Percentiles rank a stretch among this genome's conserved stretches.
phyloP scores from a whole-genome alignment of 371 early-diverging fungal genomes.

The Mortierella sp. region DNA sequence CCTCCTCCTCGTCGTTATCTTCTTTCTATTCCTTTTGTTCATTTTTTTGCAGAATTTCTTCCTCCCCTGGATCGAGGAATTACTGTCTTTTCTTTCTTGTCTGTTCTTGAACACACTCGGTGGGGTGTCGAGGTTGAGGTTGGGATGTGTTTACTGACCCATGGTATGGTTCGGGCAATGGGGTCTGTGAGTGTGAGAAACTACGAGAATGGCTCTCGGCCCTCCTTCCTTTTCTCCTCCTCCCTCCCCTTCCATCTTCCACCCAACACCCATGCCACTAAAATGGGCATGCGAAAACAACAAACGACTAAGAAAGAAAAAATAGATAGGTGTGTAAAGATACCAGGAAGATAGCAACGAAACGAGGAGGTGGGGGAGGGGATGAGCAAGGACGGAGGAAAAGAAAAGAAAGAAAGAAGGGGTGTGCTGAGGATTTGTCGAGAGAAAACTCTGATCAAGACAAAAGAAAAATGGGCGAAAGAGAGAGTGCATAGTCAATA shows the following conservation, averaged over 20 bases:
- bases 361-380: neutral
- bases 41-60: neutral
- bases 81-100: neutral
- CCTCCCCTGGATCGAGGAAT: neutral
- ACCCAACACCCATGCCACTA: neutral
- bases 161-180: neutral
- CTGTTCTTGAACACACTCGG: neutral
- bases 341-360: no score
- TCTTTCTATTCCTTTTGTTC: neutral
- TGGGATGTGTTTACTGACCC: neutral
- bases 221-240: neutral
- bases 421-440: neutral
- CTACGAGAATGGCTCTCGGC: neutral
- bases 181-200: conserved; percentile 4
- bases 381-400: neutral
- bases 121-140: neutral
- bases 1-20: neutral
- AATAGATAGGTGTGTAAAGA: no score
- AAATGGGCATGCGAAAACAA: no score
- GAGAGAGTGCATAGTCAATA: no score
- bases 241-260: neutral
- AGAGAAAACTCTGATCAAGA: neutral
- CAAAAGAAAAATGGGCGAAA: no score
- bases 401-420: neutral
- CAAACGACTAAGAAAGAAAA: no score